Evolutionary conservation across 2,329 filamentous ascomycete species (phyloP), one percentile per base, ranked within the genome.

Genomic region (Diaporthe helianthi): DNA sequence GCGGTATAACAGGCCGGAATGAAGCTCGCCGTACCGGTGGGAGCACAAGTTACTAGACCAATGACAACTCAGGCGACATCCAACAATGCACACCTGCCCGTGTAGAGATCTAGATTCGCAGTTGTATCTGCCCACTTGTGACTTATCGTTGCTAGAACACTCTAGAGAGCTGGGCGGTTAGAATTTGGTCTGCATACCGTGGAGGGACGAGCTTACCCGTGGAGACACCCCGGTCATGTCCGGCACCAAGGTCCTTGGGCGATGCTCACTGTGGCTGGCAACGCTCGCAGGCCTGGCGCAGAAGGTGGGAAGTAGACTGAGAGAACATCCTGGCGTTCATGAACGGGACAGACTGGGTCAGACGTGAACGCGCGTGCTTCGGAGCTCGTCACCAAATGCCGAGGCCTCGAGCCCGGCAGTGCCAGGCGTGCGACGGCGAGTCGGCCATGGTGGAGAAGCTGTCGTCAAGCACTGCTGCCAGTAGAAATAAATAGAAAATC

Each of bases 41-140:
- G n/a, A 65, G 33, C 51, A 31, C 55, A 64, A 44, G 36, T 64
- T 68, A 52, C 29, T 63, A 63, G 44, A 63, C 44, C 58, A 63
- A 64, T 44, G 31, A 36, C 29, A 68, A 61, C 54, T 65, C 31
- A 68, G 51, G 29, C 26, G 41, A 33, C 44, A 44, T 31, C 47
- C 46, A 52, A 17, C 26, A 54, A 24, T 49, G 33, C 31, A 26
- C 29, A 51, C 41, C 10, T n/a, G n/a, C 64, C 24, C 19, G 2
- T 10, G 10, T 12, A 9, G 26, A 46, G 26, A 26, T n/a, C 51
- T n/a, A 49, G 17, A 8, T 17, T 6, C 58, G 41, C n/a, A 63
- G 13, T 33, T 17, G 41, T 22, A 4, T 33, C 12, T 19, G 13
- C 13, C 41, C 24, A 29, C 51, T 24, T 24, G 29, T 49, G 64